Evolutionary conservation across 306 rosid genomes (phyloP), one percentile per base, ranked within the genome.

Genomic region (Phaseolus lunatus): DNA sequence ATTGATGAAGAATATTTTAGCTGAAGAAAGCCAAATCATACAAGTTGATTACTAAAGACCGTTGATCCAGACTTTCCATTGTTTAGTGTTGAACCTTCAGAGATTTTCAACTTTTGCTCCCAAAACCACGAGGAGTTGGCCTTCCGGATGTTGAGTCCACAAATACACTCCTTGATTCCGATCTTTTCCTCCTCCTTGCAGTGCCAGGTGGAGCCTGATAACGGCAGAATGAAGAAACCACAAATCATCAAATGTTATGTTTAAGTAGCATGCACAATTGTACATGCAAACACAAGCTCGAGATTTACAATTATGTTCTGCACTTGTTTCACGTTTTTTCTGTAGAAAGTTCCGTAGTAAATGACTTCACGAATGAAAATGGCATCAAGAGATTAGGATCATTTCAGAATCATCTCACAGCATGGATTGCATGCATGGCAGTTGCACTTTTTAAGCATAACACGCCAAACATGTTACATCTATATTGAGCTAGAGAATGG

Each of bases 101-200:
- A 71, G n/a, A 66, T 31, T 48, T 50, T 85, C 84, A 91, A 80
- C 83, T 88, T 83, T 90, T 82, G 83, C 84, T 79, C 83, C 97
- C 99, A 52, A 95, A 92, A 62, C 97, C 99, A 54, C 96, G 91
- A 74, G 97, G 96, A 74, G 85, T 47, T 24, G 97, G 96, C 88
- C 96, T 88, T 70, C 83, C 29, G 48, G 91, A 44, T 77, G 86
- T 65, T 0, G 93, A 73, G 73, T 86, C 89, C 9, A 58, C 86
- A 47, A 92, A 86, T 83, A 75, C 84, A 71, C 68, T 90, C 79
- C 85, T 85, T n/a, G 91, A 79, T 56, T 82, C 90, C 2, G 90
- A 83, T 78, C 78, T 85, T 84, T 81, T 92, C 80, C 88, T 91
- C 80, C 99, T 91, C 89, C 99, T 87, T 35, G 98, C 93, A 37